A percentile compares a stretch with the other conserved stretches of the same genome.
Evolutionary conservation across 73 alveolate genomes (phyloP).

Genomic region (Symbiodinium natans): DNA sequence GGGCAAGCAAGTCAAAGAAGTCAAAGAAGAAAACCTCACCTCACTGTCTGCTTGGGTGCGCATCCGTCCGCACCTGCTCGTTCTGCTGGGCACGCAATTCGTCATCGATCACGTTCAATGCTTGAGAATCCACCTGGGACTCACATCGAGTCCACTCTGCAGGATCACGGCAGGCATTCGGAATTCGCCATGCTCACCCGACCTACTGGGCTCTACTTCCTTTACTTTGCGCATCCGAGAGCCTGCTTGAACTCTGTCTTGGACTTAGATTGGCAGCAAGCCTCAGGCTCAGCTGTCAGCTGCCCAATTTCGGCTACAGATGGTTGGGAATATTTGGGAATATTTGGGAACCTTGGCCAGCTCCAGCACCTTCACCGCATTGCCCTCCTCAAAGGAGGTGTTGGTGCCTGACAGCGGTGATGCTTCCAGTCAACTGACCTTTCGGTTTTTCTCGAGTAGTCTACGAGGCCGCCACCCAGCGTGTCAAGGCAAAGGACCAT

Average conservation of each 20-base stretch:
- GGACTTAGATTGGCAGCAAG: slow-evolving; percentile 84
- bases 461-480: slow-evolving; percentile 36
- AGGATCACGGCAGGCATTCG: no score
- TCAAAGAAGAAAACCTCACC: no score
- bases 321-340: no score
- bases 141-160: no score
- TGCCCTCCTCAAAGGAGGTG: slow-evolving; percentile 79
- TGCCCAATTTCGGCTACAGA: not conserved
- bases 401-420: slow-evolving; percentile 43
- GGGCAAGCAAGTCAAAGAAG: no score
- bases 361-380: slow-evolving; percentile 76
- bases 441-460: no score
- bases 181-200: no score
- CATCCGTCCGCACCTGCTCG: no score
- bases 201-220: not conserved
- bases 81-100: slow-evolving; percentile 32
- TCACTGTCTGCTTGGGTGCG: no score
- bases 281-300: not conserved
- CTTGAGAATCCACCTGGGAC: slow-evolving; percentile 68
- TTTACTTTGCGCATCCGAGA: not conserved
- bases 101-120: slow-evolving; percentile 62
- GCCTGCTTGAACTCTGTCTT: slow-evolving; percentile 93
- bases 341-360: slow-evolving; percentile 44
- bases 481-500: slow-evolving; percentile 90
- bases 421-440: no score